Evolutionary conservation across 441 rosid genomes (phyloP), one percentile per base, ranked within the genome.

Genomic region (Dalechampia spathulata): DNA sequence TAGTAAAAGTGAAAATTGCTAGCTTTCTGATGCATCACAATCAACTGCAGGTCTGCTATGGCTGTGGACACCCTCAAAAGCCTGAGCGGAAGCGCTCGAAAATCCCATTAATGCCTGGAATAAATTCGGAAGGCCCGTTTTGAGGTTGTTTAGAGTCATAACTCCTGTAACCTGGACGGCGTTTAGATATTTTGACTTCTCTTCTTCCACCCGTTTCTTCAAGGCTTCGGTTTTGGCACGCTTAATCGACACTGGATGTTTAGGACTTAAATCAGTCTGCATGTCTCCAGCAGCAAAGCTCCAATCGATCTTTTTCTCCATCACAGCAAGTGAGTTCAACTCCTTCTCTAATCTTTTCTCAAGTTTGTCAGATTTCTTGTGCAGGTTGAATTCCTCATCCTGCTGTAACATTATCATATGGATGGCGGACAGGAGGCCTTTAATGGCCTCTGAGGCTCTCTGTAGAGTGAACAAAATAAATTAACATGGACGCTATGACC

Each of bases 271-370:
- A 37, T 48, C 64, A 11, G 74, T 38, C 32, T 52, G 70, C 14
- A 15, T 44, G n/a, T 75, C 84, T 59, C 72, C 89, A 43, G 50
- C 66, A 10, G 66, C 61, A 58, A 48, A 30, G 59, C 62, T 71
- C 58, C 68, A 82, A 52, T 76, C 82, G 0, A 78, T 70, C 75
- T 68, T 85, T 62, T 73, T 66, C 70, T 93, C 89, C 78, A 79
- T 74, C 65, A 89, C 97, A 52, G 71, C 67, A 9, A 87, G 78
- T 26, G 78, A 72, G 5, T 53, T 20, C 9, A 71, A 54, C 76
- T 93, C 97, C 73, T 72, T 87, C 57, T 87, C 83, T 69, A 93
- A 71, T 78, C 80, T 83, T 66, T 61, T 85, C 71, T 90, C 95
- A 1, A 90, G 90, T 66, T 82, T 87, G 49, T 78, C 71, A 14